Conservation (phyloP, 2,329 filamentous ascomycete genomes). For the Alternaria rosae region DNA sequence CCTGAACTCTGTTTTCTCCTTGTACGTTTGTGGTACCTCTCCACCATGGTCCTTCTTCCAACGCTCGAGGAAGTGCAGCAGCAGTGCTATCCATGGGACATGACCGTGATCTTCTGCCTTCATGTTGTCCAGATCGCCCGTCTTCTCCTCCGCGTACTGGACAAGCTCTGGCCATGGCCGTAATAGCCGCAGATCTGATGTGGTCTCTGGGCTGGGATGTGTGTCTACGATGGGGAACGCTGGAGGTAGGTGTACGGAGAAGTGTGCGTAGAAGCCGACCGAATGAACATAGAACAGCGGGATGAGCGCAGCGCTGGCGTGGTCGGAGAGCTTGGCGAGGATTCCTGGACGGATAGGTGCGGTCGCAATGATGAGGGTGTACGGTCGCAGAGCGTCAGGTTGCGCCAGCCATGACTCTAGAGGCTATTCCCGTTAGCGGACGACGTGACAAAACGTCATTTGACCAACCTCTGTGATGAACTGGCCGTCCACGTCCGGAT, state of each 20-base stretch:
- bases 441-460: background rate
- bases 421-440: constrained; percentile 45
- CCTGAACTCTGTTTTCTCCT: constrained; percentile 86
- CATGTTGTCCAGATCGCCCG: constrained; percentile 72
- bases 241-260: constrained; percentile 78
- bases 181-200: constrained; percentile 82
- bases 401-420: constrained; percentile 54
- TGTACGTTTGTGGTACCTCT: constrained; percentile 74
- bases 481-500: constrained; percentile 86
- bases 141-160: constrained; percentile 71
- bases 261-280: constrained; percentile 90
- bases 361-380: constrained; percentile 68
- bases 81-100: constrained; percentile 82
- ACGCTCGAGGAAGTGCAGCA: constrained; percentile 80
- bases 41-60: constrained; percentile 80
- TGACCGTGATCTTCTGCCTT: constrained; percentile 87
- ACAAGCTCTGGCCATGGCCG: constrained; percentile 84
- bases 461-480: constrained; percentile 65
- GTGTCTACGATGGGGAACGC: constrained; percentile 94
- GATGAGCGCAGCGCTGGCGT: constrained; percentile 65
- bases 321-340: constrained; percentile 59
- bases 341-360: constrained; percentile 64
- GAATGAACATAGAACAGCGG: constrained; percentile 86
- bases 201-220: constrained; percentile 87
- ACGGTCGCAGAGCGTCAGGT: constrained; percentile 54